These are phyloP conservation scores for Ogataea ramenticola DNA, from an alignment of 805 yeast species.

Conservation along the genomic window DNA sequence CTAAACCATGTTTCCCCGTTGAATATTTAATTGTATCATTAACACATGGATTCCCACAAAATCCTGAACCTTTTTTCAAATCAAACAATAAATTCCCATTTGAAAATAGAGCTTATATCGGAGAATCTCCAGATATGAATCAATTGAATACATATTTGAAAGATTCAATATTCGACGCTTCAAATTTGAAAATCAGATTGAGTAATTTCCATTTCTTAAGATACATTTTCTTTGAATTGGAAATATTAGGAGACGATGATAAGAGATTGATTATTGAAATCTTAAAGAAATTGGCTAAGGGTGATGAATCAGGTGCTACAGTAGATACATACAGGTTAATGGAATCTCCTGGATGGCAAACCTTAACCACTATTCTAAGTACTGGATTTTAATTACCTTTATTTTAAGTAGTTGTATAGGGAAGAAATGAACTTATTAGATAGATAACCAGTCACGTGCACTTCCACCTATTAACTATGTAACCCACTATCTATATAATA, in stretches of 20 bases:
- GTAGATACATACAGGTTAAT: slow-evolving; percentile 33
- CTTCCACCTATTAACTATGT: no score
- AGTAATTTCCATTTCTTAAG: slow-evolving; percentile 75
- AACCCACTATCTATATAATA: no score
- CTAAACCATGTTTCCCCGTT: slow-evolving; percentile 90
- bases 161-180: slow-evolving; percentile 9
- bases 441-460: no score
- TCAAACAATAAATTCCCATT: slow-evolving; percentile 51
- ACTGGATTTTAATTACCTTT: not conserved
- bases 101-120: slow-evolving; percentile 72
- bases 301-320: slow-evolving; percentile 29
- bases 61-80: slow-evolving; percentile 41
- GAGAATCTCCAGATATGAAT: slow-evolving; percentile 61
- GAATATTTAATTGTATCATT: slow-evolving; percentile 81
- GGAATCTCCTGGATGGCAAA: slow-evolving; percentile 77
- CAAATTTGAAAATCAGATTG: slow-evolving; percentile 14
- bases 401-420: no score
- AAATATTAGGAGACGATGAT: slow-evolving; percentile 53
- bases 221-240: slow-evolving; percentile 44
- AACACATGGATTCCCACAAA: slow-evolving; percentile 87
- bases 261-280: slow-evolving; percentile 39
- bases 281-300: slow-evolving; percentile 34
- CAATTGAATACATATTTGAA: slow-evolving; percentile 44
- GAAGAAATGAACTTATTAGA: no score
- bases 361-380: slow-evolving; percentile 47